Conservation (phyloP, 2,329 filamentous ascomycete species). For the Stylonectria norvegica region DNA sequence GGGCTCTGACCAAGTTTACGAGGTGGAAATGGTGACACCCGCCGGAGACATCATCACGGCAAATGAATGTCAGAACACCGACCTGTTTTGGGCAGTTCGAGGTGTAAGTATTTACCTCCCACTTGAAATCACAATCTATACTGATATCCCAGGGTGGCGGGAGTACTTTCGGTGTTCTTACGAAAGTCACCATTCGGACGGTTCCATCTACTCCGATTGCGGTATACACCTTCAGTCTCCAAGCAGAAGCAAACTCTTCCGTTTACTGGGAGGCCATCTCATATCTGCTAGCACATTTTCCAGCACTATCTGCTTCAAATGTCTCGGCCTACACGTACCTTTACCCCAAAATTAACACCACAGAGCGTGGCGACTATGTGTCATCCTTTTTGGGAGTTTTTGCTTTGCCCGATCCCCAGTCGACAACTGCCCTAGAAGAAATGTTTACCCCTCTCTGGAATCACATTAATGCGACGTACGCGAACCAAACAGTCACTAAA, state of each 20-base stretch:
- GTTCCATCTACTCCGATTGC: conserved; percentile 43
- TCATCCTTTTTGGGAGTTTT: too few relatives aligned
- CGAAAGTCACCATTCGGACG: conserved; percentile 53
- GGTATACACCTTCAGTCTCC: conserved; percentile 16
- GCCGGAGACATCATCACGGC: conserved; percentile 47
- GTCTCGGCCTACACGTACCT: conserved; percentile 49
- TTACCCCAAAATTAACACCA: conserved; percentile 30
- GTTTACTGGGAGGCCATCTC: conserved; percentile 46
- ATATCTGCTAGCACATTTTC: conserved; percentile 45
- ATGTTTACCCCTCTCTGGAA: conserved; percentile 29
- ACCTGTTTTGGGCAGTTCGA: conserved; percentile 63
- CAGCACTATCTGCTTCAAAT: conserved; percentile 47
- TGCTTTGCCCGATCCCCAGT: conserved; percentile 35
- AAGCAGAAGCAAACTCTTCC: conserved; percentile 25
- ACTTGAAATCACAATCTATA: background rate
- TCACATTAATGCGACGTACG: conserved; percentile 37
- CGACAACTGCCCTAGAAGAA: conserved; percentile 26
- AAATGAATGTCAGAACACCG: conserved; percentile 50
- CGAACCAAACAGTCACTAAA: conserved; percentile 19
- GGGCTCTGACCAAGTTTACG: conserved; percentile 59
- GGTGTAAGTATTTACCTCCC: conserved; percentile 41
- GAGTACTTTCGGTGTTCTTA: conserved; percentile 59
- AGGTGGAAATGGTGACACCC: conserved; percentile 55
- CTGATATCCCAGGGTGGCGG: conserved; percentile 46
- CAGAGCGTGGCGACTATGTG: too few relatives aligned